phyloP scores from a whole-genome alignment of 2,329 filamentous ascomycete genomes.

The Trichophyton benhamiae region DNA sequence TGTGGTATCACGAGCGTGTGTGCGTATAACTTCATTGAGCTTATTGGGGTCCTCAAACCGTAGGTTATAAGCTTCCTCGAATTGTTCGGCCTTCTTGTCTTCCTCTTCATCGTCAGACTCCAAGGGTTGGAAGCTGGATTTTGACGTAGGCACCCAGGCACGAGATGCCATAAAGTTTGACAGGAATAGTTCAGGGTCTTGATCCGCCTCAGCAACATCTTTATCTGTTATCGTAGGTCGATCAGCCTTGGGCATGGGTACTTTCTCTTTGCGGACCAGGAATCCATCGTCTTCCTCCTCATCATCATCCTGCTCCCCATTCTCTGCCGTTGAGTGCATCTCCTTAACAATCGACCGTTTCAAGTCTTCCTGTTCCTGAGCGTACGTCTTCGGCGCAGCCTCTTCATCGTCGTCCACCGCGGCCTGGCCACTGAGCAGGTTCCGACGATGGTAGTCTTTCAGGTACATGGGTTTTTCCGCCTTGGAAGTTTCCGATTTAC shows the following conservation, averaged over 20 bases:
- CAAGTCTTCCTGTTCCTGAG: conserved; percentile 74
- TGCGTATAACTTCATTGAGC: conserved; percentile 74
- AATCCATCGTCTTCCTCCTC: conserved; percentile 48
- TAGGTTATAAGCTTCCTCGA: conserved; percentile 88
- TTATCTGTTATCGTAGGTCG: conserved; percentile 42
- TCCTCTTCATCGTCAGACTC: conserved; percentile 83
- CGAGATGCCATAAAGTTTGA: conserved; percentile 89
- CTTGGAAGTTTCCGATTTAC: conserved; percentile 33
- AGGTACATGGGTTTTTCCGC: conserved; percentile 78
- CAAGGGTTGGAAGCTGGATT: conserved; percentile 61
- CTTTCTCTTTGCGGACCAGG: conserved; percentile 60
- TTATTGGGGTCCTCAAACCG: conserved; percentile 86
- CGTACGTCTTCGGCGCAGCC: conserved; percentile 52
- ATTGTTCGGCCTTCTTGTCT: conserved; percentile 64
- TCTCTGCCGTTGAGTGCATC: conserved; percentile 54
- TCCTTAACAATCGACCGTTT: conserved; percentile 67
- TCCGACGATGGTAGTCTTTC: conserved; percentile 83
- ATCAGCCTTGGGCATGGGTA: conserved; percentile 19
- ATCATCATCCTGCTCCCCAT: conserved; percentile 30
- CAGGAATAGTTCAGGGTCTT: conserved; percentile 83
- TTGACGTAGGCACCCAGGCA: conserved; percentile 67
- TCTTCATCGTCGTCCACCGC: conserved; percentile 50
- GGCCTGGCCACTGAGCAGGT: conserved; percentile 61
- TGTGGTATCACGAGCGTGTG: conserved; percentile 77
- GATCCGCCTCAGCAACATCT: conserved; percentile 65